Conservation (phyloP, 2,329 filamentous ascomycete genomes). For the Gnomoniopsis smithogilvyi region DNA sequence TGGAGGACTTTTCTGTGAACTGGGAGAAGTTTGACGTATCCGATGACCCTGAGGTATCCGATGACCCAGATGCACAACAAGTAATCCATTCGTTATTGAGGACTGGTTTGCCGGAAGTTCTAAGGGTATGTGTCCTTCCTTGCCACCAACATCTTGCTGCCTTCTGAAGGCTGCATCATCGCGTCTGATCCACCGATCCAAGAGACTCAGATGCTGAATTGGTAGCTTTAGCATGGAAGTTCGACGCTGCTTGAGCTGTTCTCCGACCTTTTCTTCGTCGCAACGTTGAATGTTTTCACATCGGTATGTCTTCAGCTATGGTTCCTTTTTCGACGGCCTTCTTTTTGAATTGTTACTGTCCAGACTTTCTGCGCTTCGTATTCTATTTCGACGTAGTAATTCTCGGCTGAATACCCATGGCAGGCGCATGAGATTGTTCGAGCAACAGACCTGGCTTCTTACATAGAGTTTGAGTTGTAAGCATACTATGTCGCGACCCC, state of each 20-base stretch:
- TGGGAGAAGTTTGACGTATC: too few species aligned
- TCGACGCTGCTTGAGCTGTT: background rate
- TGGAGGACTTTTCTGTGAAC: too few species aligned
- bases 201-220: background rate
- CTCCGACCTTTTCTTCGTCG: slow-evolving; percentile 6
- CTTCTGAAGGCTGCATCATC: too few species aligned
- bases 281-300: slow-evolving; percentile 7
- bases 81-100: background rate
- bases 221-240: background rate
- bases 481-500: background rate
- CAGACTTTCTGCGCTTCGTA: too few species aligned
- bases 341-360: too few species aligned
- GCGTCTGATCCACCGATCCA: too few species aligned
- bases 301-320: background rate
- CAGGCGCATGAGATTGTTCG: slow-evolving; percentile 2
- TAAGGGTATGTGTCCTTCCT: background rate
- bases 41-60: background rate
- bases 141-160: background rate
- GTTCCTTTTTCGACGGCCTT: background rate
- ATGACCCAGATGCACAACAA: background rate
- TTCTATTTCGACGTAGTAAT: too few species aligned
- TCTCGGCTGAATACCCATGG: background rate
- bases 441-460: background rate
- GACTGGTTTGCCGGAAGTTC: background rate
- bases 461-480: slow-evolving; percentile 11